These are phyloP conservation scores for Gyrodon lividus DNA, from an alignment of 768 basidiomycete genomes.

Conservation along the genomic window DNA sequence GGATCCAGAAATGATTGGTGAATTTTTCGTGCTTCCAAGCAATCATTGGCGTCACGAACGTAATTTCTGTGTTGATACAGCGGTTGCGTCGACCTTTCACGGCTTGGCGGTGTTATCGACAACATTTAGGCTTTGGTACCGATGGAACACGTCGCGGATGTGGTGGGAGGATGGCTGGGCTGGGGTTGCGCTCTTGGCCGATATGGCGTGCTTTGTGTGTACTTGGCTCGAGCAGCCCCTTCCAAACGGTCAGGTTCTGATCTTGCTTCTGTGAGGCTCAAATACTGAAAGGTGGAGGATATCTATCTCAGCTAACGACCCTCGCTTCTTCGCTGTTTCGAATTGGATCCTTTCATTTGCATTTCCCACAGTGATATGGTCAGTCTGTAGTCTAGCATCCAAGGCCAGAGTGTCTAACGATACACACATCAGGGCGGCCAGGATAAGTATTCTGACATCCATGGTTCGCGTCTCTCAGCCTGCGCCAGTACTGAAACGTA, in stretches of 20 bases:
- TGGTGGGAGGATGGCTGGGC: slow-evolving; percentile 30
- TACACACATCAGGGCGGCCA: slow-evolving; percentile 14
- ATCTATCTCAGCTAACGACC: background rate
- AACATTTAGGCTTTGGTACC: slow-evolving; percentile 23
- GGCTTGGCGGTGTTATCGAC: slow-evolving; percentile 19
- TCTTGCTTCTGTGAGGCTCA: background rate
- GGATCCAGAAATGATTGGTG: slow-evolving; percentile 13
- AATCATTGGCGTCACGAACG: background rate
- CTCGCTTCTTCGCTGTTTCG: slow-evolving; percentile 7
- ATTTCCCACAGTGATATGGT: slow-evolving; percentile 16
- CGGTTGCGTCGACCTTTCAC: slow-evolving; percentile 7
- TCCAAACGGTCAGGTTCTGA: slow-evolving; percentile 1
- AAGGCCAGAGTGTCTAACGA: background rate
- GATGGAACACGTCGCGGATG: slow-evolving; percentile 15
- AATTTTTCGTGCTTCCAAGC: background rate
- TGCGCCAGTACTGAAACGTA: slow-evolving; percentile 3
- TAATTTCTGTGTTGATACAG: background rate
- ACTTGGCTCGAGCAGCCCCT: slow-evolving; percentile 9
- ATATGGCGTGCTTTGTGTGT: slow-evolving; percentile 10
- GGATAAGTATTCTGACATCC: slow-evolving; percentile 25
- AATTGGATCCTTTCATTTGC: slow-evolving; percentile 17
- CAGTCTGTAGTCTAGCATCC: background rate
- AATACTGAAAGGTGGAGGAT: background rate
- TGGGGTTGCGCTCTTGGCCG: slow-evolving; percentile 12
- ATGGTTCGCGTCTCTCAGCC: slow-evolving; percentile 24